Evolutionary conservation across 2,329 filamentous ascomycete species (phyloP).

Genomic region (Leptodontidium sp.): DNA sequence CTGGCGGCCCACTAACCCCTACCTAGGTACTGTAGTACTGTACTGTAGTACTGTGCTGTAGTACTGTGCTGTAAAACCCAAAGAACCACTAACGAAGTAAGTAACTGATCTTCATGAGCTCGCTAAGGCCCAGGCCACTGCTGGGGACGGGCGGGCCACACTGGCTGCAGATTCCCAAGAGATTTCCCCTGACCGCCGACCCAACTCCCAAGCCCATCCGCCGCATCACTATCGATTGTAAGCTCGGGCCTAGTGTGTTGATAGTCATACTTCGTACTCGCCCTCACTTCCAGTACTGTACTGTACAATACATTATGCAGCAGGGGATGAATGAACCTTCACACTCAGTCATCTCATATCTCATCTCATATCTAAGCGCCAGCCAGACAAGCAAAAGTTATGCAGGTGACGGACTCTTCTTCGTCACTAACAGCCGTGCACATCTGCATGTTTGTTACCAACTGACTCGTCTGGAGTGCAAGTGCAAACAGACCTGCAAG

Average conservation of each 20-base stretch:
- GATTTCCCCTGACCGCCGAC: too few relatives aligned
- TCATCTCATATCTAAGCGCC: background rate
- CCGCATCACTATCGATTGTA: constrained; percentile 5
- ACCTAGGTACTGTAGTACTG: too few relatives aligned
- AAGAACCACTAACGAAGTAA: too few relatives aligned
- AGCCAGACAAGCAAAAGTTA: background rate
- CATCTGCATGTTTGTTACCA: background rate
- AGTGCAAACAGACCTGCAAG: background rate
- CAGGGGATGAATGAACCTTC: too few relatives aligned
- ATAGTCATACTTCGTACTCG: too few relatives aligned
- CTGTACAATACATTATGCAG: background rate
- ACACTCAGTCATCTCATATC: background rate
- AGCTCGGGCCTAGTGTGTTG: constrained; percentile 14
- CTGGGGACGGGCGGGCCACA: too few relatives aligned
- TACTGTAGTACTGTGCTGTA: too few relatives aligned
- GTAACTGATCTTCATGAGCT: too few relatives aligned
- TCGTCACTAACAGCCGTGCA: background rate
- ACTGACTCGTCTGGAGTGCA: constrained; percentile 9
- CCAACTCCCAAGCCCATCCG: background rate
- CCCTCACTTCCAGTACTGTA: background rate
- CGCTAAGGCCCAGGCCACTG: too few relatives aligned
- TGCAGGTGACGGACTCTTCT: background rate
- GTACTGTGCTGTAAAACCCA: too few relatives aligned
- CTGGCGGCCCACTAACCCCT: background rate
- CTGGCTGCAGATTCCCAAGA: too few relatives aligned